Evolutionary conservation across 495 filamentous ascomycete genomes (phyloP).

Genomic region (Aspergillus diversus): DNA sequence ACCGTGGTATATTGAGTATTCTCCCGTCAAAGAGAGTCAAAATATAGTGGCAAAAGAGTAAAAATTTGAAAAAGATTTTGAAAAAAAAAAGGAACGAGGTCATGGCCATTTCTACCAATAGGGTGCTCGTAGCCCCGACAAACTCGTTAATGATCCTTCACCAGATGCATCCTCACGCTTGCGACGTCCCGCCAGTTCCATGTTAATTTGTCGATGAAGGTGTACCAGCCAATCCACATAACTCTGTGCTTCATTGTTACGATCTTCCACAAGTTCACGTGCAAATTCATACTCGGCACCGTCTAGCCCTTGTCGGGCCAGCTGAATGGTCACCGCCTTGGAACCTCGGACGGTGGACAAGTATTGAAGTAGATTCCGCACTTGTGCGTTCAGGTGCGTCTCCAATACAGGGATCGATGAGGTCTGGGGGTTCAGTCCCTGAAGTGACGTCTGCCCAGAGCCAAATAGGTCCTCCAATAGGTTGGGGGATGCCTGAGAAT

Average conservation of each 20-base stretch:
- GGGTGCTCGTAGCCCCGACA: constrained; percentile 71
- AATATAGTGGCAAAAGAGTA: constrained; percentile 16
- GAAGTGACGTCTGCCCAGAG: constrained; percentile 69
- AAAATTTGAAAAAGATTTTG: constrained; percentile 18
- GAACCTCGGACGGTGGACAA: constrained; percentile 78
- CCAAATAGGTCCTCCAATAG: constrained; percentile 92
- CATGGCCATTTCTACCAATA: constrained; percentile 59
- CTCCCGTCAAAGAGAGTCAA: constrained; percentile 18
- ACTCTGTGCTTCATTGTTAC: constrained; percentile 95
- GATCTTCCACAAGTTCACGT: constrained; percentile 84
- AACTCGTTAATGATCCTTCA: constrained; percentile 58
- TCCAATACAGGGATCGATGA: constrained; percentile 74
- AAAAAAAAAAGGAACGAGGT: constrained; percentile 18
- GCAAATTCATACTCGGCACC: constrained; percentile 98
- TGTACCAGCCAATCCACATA: constrained; percentile 99
- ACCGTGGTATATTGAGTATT: constrained; percentile 22
- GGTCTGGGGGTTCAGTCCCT: constrained; percentile 74
- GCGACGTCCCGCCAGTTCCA: constrained; percentile 81
- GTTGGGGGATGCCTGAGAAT: constrained; percentile 74
- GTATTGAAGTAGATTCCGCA: constrained; percentile 90
- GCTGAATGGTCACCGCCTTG: constrained; percentile 85
- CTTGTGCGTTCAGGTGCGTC: constrained; percentile 93
- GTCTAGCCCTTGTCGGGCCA: constrained; percentile 91
- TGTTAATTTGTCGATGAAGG: constrained; percentile 86
- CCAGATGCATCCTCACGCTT: constrained; percentile 68